These are phyloP conservation scores for Ganoderma sinense DNA, from an alignment of 1,284 basidiomycete genomes.

Conservation along the genomic window DNA sequence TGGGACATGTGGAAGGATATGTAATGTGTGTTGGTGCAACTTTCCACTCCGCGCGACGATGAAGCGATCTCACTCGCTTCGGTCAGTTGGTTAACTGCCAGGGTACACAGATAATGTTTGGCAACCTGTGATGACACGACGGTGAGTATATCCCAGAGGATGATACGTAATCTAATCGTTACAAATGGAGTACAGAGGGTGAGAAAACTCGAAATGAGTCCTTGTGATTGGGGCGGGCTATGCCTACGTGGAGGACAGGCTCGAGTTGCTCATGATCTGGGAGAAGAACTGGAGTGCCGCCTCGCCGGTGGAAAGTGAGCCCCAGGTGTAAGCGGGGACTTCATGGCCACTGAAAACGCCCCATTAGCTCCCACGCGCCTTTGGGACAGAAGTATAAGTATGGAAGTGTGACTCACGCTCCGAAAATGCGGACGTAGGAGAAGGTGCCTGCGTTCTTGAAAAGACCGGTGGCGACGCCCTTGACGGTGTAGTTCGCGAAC, in stretches of 20 bases:
- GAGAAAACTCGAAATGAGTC: background rate
- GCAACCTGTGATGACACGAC: background rate
- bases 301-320: constrained; percentile 28
- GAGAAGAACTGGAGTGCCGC: constrained; percentile 34
- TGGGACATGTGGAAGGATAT: background rate
- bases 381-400: background rate
- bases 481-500: constrained; percentile 58
- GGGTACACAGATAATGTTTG: background rate
- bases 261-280: constrained; percentile 29
- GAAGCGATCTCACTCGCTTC: no score
- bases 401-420: constrained; percentile 42
- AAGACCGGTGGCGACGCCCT: constrained; percentile 55
- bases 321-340: constrained; percentile 32
- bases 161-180: constrained; percentile 1
- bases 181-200: background rate
- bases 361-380: background rate
- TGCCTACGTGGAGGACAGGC: background rate
- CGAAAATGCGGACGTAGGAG: constrained; percentile 64
- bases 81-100: background rate
- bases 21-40: background rate
- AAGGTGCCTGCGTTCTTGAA: constrained; percentile 70
- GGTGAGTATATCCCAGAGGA: background rate
- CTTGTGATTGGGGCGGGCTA: background rate
- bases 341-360: constrained; percentile 29
- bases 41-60: no score